These are phyloP conservation scores for Hansenula lynferdii DNA, from an alignment of 1,139 yeast species.

Conservation along the genomic window DNA sequence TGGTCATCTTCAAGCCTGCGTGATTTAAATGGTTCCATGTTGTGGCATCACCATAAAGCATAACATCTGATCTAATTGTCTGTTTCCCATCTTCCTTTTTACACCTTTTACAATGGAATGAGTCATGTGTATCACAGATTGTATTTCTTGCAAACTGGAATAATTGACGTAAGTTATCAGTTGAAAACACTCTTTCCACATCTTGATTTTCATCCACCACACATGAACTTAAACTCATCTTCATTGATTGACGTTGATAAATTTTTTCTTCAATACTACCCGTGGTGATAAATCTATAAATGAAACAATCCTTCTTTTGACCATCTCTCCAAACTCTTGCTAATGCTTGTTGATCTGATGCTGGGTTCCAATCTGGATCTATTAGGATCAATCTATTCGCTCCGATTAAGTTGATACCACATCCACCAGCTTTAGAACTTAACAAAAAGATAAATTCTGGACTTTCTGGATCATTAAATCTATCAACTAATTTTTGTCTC, in stretches of 20 bases:
- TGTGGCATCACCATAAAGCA: slow-evolving; percentile 97
- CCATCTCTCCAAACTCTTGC: slow-evolving; percentile 99
- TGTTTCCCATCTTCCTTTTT: slow-evolving; percentile 53
- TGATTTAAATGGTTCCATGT: slow-evolving; percentile 92
- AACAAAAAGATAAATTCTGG: slow-evolving; percentile 83
- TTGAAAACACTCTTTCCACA: slow-evolving; percentile 85
- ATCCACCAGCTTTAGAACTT: slow-evolving; percentile 98
- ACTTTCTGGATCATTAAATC: slow-evolving; percentile 86
- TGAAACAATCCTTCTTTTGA: slow-evolving; percentile 93
- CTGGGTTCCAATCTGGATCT: slow-evolving; percentile 99
- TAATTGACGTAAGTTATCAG: slow-evolving; percentile 72
- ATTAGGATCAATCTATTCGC: slow-evolving; percentile 85
- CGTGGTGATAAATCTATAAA: slow-evolving; percentile 87
- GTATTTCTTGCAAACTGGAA: slow-evolving; percentile 70
- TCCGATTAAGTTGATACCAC: slow-evolving; percentile 96
- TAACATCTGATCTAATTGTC: slow-evolving; percentile 64
- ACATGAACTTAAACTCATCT: slow-evolving; percentile 86
- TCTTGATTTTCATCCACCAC: slow-evolving; percentile 97
- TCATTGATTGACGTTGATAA: slow-evolving; percentile 96
- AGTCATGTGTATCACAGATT: slow-evolving; percentile 86
- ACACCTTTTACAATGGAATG: slow-evolving; percentile 86
- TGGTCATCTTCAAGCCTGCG: slow-evolving; percentile 53
- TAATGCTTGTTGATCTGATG: slow-evolving; percentile 96
- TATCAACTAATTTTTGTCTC: slow-evolving; percentile 88
- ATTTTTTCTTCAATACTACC: slow-evolving; percentile 97